phyloP scores from a whole-genome alignment of 73 alveolate species.

The Paramecium bursaria region DNA sequence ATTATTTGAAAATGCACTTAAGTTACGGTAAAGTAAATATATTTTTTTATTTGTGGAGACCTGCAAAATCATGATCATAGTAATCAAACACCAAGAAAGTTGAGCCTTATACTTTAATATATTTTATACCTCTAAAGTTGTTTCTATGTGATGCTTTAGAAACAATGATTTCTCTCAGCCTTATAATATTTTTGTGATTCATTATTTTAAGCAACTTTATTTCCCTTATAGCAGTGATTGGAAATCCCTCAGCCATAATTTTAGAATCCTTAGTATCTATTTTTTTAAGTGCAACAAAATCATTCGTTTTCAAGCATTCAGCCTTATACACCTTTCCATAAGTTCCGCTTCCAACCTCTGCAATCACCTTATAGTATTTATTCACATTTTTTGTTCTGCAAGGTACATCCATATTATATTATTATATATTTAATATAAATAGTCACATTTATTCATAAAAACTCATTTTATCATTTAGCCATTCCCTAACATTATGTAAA shows the following conservation, averaged over 20 bases:
- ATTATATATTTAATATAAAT: no score
- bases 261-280: constrained; percentile 87
- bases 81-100: constrained; percentile 95
- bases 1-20: constrained; percentile 83
- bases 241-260: constrained; percentile 93
- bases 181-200: constrained; percentile 92
- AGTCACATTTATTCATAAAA: no score
- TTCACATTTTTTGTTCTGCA: constrained; percentile 64
- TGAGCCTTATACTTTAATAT: constrained; percentile 76
- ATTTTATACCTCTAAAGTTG: constrained; percentile 62
- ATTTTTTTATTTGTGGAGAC: constrained; percentile 76
- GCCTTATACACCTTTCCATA: constrained; percentile 96
- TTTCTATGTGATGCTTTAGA: constrained; percentile 81
- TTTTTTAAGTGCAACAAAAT: constrained; percentile 90
- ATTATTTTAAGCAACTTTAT: constrained; percentile 89
- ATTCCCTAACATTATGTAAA: no score
- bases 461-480: no score
- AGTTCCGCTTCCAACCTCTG: constrained; percentile 92
- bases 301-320: constrained; percentile 77
- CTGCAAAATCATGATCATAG: constrained; percentile 94
- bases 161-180: constrained; percentile 90
- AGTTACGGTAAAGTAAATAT: constrained; percentile 77
- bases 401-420: constrained; percentile 61
- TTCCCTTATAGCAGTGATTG: constrained; percentile 97
- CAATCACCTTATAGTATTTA: constrained; percentile 68